These are phyloP conservation scores for Leccinum disarticulatum DNA, from an alignment of 768 basidiomycete genomes.

Conservation along the genomic window DNA sequence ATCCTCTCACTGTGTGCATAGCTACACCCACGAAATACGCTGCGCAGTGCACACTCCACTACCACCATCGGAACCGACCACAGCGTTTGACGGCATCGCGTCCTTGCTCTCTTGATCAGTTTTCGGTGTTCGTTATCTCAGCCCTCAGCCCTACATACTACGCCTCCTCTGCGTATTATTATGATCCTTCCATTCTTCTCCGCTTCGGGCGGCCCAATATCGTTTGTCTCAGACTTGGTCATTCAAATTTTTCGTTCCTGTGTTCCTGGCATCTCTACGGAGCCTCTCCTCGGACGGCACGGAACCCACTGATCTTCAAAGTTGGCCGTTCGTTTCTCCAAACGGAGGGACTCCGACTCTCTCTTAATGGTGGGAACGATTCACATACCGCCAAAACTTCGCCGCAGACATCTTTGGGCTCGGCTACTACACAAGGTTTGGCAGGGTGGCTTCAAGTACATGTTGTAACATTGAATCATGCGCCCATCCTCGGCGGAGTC, in stretches of 20 bases:
- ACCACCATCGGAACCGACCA: not conserved
- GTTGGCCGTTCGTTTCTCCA: not conserved
- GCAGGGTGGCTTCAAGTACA: not conserved
- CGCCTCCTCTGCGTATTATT: not conserved
- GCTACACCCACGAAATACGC: not conserved
- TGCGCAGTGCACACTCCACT: not conserved
- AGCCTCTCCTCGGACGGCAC: not conserved
- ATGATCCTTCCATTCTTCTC: conserved; percentile 11
- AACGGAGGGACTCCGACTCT: not conserved
- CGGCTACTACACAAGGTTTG: conserved; percentile 8
- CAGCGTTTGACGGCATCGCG: conserved; percentile 1
- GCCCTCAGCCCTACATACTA: conserved; percentile 10
- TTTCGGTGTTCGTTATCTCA: not conserved
- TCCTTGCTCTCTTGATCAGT: not conserved
- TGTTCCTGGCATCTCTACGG: not conserved
- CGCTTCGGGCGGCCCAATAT: not conserved
- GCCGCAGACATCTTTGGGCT: not conserved
- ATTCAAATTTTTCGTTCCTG: not conserved
- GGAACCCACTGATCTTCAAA: not conserved
- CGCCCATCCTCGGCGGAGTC: not conserved
- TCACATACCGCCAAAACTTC: not conserved
- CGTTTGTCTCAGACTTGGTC: not conserved
- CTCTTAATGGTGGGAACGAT: conserved; percentile 10
- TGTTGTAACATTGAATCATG: not conserved
- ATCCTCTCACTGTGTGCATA: not conserved